Percentiles rank a stretch among this genome's conserved stretches.
Evolutionary conservation across 257 asterid genomes (phyloP).

Genomic region (Solanum sitiens): DNA sequence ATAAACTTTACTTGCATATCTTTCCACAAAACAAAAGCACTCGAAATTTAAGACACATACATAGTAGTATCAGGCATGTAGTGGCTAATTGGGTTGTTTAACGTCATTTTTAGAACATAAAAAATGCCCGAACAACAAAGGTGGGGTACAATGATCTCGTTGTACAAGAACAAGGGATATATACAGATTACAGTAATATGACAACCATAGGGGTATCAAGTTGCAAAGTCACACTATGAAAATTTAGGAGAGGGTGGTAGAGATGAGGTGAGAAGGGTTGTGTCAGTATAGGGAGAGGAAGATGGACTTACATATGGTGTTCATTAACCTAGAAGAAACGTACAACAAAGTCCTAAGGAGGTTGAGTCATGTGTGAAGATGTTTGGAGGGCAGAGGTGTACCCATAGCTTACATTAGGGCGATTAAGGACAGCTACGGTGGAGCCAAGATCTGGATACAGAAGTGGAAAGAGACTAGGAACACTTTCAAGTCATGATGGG

Average conservation of each 20-base stretch:
- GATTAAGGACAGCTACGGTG: not conserved
- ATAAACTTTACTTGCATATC: not conserved
- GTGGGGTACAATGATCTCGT: not conserved
- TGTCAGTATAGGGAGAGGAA: not conserved
- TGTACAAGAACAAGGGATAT: not conserved
- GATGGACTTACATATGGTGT: not conserved
- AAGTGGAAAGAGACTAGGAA: not conserved
- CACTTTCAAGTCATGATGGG: not conserved
- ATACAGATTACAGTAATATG: not conserved
- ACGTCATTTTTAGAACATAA: not conserved
- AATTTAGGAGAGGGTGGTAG: not conserved
- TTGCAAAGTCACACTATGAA: not conserved
- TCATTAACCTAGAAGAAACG: not conserved
- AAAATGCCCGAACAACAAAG: not conserved
- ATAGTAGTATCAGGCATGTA: not conserved
- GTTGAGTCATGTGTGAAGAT: not conserved
- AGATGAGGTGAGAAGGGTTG: not conserved
- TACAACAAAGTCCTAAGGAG: not conserved
- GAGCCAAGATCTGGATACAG: not conserved
- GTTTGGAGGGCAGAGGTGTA: not conserved
- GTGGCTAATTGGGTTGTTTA: not conserved
- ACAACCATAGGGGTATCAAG: not conserved
- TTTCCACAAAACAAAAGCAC: not conserved
- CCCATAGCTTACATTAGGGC: not conserved
- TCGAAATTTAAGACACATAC: not conserved